A percentile compares a stretch with the other conserved stretches of the same genome.
phyloP scores from a whole-genome alignment of 2,329 filamentous ascomycete genomes.

The Chaetomium sp. region DNA sequence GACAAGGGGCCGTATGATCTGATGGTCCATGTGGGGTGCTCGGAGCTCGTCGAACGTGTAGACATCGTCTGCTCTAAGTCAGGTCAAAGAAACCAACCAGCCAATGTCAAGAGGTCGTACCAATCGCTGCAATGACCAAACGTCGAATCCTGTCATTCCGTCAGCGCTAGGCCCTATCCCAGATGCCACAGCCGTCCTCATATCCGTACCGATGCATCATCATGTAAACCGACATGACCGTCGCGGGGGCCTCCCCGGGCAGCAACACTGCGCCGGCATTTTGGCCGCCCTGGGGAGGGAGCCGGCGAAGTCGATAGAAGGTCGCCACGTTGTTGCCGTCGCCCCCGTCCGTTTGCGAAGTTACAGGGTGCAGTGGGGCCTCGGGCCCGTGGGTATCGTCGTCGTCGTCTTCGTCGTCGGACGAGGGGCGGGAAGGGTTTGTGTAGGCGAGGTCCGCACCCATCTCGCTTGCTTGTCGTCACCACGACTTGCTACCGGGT shows the following conservation, averaged over 20 bases:
- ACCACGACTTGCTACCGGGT: constrained; percentile 1
- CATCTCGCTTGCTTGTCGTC: constrained; percentile 10
- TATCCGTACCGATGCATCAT: constrained; percentile 25
- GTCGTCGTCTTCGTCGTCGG: constrained; percentile 17
- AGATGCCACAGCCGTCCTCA: background rate
- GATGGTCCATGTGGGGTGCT: constrained; percentile 59
- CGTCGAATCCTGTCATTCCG: constrained; percentile 21
- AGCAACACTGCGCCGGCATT: constrained; percentile 4
- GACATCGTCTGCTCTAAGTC: constrained; percentile 31
- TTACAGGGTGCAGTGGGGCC: constrained; percentile 12
- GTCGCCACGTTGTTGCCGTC: constrained; percentile 17
- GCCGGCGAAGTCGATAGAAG: constrained; percentile 14
- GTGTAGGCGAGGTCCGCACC: constrained; percentile 7
- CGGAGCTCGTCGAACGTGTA: constrained; percentile 55
- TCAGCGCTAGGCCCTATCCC: constrained; percentile 4
- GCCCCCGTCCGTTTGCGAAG: constrained; percentile 4
- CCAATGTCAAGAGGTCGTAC: constrained; percentile 7
- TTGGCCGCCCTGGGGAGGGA: constrained; percentile 9
- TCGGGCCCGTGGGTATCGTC: constrained; percentile 18
- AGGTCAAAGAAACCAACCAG: background rate
- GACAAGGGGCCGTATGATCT: constrained; percentile 62
- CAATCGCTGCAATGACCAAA: constrained; percentile 23
- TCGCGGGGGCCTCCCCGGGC: constrained; percentile 1
- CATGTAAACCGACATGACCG: constrained; percentile 23
- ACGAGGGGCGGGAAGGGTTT: constrained; percentile 10